Evolutionary conservation across 441 rosid species (phyloP).

Genomic region (Gossypium davidsonii): DNA sequence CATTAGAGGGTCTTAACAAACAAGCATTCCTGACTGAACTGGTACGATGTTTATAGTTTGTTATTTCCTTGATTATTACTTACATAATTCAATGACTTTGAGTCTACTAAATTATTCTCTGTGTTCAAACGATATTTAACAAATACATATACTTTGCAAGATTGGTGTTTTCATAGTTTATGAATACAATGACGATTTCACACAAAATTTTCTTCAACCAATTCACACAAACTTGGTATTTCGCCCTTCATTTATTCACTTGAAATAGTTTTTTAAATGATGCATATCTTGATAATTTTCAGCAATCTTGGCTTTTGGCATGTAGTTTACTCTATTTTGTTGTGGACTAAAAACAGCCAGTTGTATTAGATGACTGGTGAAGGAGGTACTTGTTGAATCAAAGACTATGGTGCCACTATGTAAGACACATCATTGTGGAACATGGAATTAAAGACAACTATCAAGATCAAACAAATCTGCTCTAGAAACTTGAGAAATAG

Average conservation of each 20-base stretch:
- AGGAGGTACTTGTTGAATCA: neutral
- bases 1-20: slow-evolving; percentile 94
- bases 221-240: neutral
- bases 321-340: neutral
- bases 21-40: slow-evolving; percentile 94
- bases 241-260: neutral
- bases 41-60: slow-evolving; percentile 41
- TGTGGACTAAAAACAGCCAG: neutral
- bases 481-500: neutral
- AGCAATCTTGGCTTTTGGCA: neutral
- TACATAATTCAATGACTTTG: neutral
- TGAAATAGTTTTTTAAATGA: slow-evolving; percentile 1
- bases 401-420: neutral
- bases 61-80: slow-evolving; percentile 1
- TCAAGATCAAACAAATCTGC: neutral
- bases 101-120: neutral
- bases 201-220: neutral
- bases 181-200: neutral
- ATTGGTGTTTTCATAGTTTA: neutral
- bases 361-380: neutral
- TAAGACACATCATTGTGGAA: neutral
- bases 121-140: neutral
- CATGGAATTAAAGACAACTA: neutral
- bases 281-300: neutral
- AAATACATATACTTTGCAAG: neutral